Conservation (phyloP, 179 eudicot genomes). For the Beta lomatogona region DNA sequence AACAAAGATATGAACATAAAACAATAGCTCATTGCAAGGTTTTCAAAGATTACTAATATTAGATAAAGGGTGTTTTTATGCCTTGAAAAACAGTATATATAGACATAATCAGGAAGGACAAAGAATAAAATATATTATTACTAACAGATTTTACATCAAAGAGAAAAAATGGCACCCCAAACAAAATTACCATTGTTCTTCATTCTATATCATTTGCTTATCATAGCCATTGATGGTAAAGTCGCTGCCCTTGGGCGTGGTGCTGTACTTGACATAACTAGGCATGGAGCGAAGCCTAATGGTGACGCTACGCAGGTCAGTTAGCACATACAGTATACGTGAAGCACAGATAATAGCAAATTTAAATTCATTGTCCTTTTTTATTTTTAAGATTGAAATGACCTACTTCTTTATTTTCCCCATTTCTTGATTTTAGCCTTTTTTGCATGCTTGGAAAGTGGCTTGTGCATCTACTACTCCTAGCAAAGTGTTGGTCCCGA, state of each 20-base stretch:
- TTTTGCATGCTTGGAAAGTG: slow-evolving; percentile 47
- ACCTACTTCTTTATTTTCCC: not conserved
- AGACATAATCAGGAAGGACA: not conserved
- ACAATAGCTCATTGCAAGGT: not conserved
- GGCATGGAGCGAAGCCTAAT: slow-evolving; percentile 4
- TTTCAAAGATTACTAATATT: not conserved
- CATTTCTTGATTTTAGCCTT: slow-evolving; percentile 24
- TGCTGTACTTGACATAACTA: not conserved
- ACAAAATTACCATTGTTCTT: slow-evolving; percentile 14
- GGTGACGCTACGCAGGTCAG: slow-evolving; percentile 1
- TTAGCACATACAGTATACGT: not conserved
- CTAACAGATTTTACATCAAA: not conserved
- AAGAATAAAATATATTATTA: not conserved
- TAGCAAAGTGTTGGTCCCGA: slow-evolving; percentile 39
- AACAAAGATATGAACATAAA: not conserved
- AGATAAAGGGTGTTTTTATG: not conserved
- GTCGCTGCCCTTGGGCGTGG: not conserved
- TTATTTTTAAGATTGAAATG: not conserved
- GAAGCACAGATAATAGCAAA: no score
- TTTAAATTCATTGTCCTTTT: no score
- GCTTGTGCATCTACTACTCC: slow-evolving; percentile 45
- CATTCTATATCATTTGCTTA: slow-evolving; percentile 11
- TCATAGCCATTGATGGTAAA: slow-evolving; percentile 3
- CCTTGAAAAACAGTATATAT: not conserved
- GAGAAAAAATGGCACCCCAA: slow-evolving; percentile 22